phyloP scores from a whole-genome alignment of 1,284 basidiomycete species.

The Volvariella volvacea region DNA sequence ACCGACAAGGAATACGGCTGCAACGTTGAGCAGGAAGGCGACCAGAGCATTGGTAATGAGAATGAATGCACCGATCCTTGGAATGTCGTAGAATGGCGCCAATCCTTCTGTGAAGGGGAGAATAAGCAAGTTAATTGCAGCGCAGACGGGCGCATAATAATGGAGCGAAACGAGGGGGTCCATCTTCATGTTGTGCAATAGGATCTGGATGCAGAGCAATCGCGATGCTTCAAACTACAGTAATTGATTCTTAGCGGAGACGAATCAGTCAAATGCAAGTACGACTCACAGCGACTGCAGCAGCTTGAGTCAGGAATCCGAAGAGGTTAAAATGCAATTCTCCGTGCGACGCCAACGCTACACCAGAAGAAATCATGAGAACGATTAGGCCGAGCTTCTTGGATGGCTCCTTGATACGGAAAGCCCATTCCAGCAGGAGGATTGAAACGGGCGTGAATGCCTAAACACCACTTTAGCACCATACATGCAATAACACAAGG shows the following conservation, averaged over 20 bases:
- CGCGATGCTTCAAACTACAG: slow-evolving; percentile 80
- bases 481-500: slow-evolving; percentile 3
- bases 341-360: slow-evolving; percentile 84
- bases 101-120: slow-evolving; percentile 89
- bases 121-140: slow-evolving; percentile 78
- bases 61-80: slow-evolving; percentile 69
- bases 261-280: neutral
- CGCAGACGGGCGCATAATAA: slow-evolving; percentile 97
- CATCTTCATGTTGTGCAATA: slow-evolving; percentile 96
- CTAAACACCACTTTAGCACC: slow-evolving; percentile 28
- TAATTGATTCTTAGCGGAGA: slow-evolving; percentile 9
- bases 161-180: slow-evolving; percentile 93
- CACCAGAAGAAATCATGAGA: slow-evolving; percentile 87
- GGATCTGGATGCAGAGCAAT: slow-evolving; percentile 93
- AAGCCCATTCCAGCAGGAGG: slow-evolving; percentile 88
- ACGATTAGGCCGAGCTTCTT: slow-evolving; percentile 79
- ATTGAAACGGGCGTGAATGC: slow-evolving; percentile 97
- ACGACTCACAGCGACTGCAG: slow-evolving; percentile 65
- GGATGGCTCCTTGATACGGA: slow-evolving; percentile 86
- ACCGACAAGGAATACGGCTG: slow-evolving; percentile 92
- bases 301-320: slow-evolving; percentile 82
- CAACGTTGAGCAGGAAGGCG: slow-evolving; percentile 89
- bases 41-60: slow-evolving; percentile 81
- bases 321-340: slow-evolving; percentile 82
- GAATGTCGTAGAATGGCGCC: slow-evolving; percentile 76